Evolutionary conservation across 345 rosid genomes (phyloP).

Genomic region (Anastatica hierochuntica): DNA sequence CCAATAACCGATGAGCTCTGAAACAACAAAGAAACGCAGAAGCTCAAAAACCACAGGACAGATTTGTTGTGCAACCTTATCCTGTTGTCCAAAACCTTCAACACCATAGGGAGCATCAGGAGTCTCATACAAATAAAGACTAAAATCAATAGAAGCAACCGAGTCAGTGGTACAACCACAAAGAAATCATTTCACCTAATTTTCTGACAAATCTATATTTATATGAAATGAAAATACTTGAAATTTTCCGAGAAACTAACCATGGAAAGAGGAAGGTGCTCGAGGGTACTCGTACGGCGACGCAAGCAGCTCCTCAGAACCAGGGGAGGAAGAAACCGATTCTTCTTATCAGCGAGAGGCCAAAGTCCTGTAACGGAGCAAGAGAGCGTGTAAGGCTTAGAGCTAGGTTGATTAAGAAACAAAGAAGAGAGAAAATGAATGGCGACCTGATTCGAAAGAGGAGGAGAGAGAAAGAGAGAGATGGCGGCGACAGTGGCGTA

Average conservation of each 20-base stretch:
- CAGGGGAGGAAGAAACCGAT: slow-evolving; percentile 10
- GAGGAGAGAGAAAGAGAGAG: slow-evolving; percentile 5
- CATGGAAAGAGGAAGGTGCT: slow-evolving; percentile 13
- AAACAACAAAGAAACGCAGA: background rate
- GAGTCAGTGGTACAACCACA: background rate
- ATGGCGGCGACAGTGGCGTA: slow-evolving; percentile 1
- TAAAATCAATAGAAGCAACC: background rate
- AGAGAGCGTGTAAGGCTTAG: background rate
- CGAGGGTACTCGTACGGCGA: background rate
- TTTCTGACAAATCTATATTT: background rate
- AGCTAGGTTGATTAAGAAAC: slow-evolving; percentile 1
- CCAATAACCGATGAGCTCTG: slow-evolving; percentile 18
- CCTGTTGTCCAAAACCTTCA: slow-evolving; percentile 2
- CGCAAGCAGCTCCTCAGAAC: background rate
- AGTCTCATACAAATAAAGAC: background rate
- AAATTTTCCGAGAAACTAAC: slow-evolving; percentile 1
- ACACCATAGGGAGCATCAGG: slow-evolving; percentile 2
- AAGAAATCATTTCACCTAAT: background rate
- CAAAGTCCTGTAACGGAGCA: slow-evolving; percentile 3
- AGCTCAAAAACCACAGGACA: background rate
- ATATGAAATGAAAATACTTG: background rate
- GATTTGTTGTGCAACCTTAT: slow-evolving; percentile 13
- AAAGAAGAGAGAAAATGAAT: background rate
- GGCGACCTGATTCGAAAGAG: slow-evolving; percentile 10
- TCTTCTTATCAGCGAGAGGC: slow-evolving; percentile 2